A percentile compares a stretch with the other conserved stretches of the same genome.
These are phyloP conservation scores for Eucalyptus shirleyi DNA, from an alignment of 345 rosid species.

Conservation along the genomic window DNA sequence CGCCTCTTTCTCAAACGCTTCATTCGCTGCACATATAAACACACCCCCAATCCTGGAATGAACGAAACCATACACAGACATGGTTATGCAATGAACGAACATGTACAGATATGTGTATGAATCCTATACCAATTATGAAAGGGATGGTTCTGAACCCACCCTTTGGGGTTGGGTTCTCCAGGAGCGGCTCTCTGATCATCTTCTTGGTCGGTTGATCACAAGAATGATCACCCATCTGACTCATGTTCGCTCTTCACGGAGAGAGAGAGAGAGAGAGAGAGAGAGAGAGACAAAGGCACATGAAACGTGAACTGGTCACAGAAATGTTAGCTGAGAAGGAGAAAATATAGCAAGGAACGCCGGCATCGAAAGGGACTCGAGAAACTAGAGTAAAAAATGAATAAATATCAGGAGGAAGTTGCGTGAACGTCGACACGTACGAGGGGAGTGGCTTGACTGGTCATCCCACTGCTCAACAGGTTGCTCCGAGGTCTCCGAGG, in stretches of 20 bases:
- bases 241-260: not conserved
- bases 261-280: not conserved
- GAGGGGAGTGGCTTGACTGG: not conserved
- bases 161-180: not conserved
- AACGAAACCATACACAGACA: not conserved
- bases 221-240: not conserved
- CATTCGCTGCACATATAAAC: slow-evolving; percentile 22
- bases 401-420: not conserved
- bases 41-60: not conserved
- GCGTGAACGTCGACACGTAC: not conserved
- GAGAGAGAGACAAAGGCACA: not conserved
- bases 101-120: not conserved
- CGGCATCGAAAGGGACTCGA: not conserved
- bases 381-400: not conserved
- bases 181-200: slow-evolving; percentile 13
- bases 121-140: slow-evolving; percentile 40
- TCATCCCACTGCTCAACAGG: not conserved
- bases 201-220: not conserved
- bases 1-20: slow-evolving; percentile 56
- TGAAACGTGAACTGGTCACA: not conserved
- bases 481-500: not conserved
- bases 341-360: not conserved
- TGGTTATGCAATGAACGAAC: not conserved
- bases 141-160: slow-evolving; percentile 42
- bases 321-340: not conserved